Percentiles rank a stretch among this genome's conserved stretches.
Conservation (phyloP, 2,329 filamentous ascomycete genomes). For the Golovinomyces cichoracearum region DNA sequence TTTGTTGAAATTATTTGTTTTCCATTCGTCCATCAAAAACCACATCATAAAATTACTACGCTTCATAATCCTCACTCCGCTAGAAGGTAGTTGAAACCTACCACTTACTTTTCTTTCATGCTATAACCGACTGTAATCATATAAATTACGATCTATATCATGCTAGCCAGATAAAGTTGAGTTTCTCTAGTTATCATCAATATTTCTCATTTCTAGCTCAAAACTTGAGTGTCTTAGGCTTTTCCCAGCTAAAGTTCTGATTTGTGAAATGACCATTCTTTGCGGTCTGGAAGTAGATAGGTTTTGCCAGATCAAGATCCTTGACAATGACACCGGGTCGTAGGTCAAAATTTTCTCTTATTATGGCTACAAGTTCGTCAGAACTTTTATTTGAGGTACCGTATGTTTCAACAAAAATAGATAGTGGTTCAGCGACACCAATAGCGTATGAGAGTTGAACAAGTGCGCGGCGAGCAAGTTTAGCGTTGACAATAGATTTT, state of each 20-base stretch:
- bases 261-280: conserved; percentile 99
- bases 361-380: conserved; percentile 83
- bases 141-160: conserved; percentile 15
- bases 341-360: conserved; percentile 89
- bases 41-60: neutral
- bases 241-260: conserved; percentile 94
- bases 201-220: conserved; percentile 23
- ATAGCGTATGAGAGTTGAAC: conserved; percentile 99
- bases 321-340: conserved; percentile 95
- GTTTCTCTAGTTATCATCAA: neutral
- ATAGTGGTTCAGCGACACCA: conserved; percentile 91
- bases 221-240: conserved; percentile 82
- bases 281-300: conserved; percentile 94
- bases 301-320: conserved; percentile 80
- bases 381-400: conserved; percentile 75
- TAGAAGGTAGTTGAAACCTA: conserved; percentile 16
- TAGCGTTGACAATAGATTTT: conserved; percentile 81
- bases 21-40: conserved; percentile 6
- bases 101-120: conserved; percentile 14
- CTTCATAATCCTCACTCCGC: conserved; percentile 7
- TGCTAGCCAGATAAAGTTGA: conserved; percentile 4
- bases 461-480: conserved; percentile 71
- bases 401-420: conserved; percentile 93
- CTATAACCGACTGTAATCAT: too few relatives aligned
- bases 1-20: conserved; percentile 18